Base-by-base conservation (phyloP, 257 asterid species). In the Lavandula angustifolia region DNA sequence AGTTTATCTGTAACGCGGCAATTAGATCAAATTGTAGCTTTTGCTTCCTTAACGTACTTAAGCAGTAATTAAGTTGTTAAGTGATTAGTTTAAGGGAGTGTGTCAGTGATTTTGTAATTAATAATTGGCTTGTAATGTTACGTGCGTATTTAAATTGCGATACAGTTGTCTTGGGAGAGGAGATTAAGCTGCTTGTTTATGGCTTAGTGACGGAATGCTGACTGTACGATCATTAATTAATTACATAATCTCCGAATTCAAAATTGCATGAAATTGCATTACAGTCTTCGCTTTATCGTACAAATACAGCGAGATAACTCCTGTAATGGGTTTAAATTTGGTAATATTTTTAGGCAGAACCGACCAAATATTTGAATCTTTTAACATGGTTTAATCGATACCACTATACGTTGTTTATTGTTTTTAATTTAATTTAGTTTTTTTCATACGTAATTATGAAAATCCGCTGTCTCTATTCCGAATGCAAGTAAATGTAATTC, bases 161-260 rank as follows among this genome's bases (percentile, higher is more conserved):
- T 66, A 57, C 51, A 51, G 60, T 60, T 72, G 69, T 52, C 76
- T 69, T 62, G 62, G 59, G 77, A 50, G 60, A 64, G 66, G 56
- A 62, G 59, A 42, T 42, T 48, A 48, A 66, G 59, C 70, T 54
- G 22, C 29, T 49, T 49, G 49, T 48, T 75, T 55, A 68, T 55
- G 55, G 38, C 53, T 64, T 75, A 37, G 54, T 71, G 79, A 59
- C 82, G 78, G 82, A 63, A 67, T 44, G 14, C 54, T 62, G 57
- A 66, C 56, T 69, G 80, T 75, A 62, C 50, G 1, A 55, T 12
- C 10, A 46, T 62, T 64, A 40, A 60, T 3, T 61, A 14, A 4
- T 67, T 44, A 52, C 2, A 59, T 65, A 35, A 37, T 31, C 3
- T 27, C 27, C 27, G 1, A 22, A 22, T 68, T 5, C 3, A 5